A percentile compares a stretch with the other conserved stretches of the same genome.
Conservation (phyloP, 208 protist genomes). For the Crithidia fasciculata region DNA sequence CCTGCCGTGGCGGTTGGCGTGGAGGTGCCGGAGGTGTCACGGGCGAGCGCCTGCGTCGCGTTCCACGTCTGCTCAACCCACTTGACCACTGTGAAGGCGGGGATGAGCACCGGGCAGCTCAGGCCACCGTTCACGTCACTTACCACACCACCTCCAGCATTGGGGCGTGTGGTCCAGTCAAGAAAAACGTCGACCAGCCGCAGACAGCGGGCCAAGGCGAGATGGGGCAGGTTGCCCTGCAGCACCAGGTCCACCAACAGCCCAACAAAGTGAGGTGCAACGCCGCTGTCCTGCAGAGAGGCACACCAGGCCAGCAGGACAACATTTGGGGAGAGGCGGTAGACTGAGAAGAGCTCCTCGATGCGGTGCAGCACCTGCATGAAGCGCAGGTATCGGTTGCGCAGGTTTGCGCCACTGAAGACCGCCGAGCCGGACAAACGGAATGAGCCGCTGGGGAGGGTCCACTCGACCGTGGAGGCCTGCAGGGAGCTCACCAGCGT, state of each 20-base stretch:
- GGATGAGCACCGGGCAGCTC: constrained; percentile 26
- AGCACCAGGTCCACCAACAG: constrained; percentile 47
- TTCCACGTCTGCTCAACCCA: constrained; percentile 34
- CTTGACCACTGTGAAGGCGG: constrained; percentile 10
- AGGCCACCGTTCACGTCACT: neutral
- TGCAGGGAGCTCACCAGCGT: constrained; percentile 37
- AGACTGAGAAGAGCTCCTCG: constrained; percentile 31
- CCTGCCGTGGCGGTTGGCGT: constrained; percentile 32
- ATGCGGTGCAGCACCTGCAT: constrained; percentile 32
- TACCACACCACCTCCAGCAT: constrained; percentile 9
- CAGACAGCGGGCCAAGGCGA: constrained; percentile 50
- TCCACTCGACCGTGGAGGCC: constrained; percentile 39
- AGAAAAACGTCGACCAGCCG: constrained; percentile 42
- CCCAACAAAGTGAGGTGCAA: constrained; percentile 30
- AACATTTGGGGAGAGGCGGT: constrained; percentile 8
- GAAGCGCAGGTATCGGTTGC: constrained; percentile 31
- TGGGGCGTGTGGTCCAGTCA: constrained; percentile 27
- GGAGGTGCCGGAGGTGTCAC: constrained; percentile 28
- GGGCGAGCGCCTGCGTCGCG: constrained; percentile 11
- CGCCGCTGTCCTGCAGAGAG: constrained; percentile 28
- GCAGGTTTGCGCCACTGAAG: constrained; percentile 12
- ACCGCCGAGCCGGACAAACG: constrained; percentile 7
- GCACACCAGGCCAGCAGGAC: constrained; percentile 26
- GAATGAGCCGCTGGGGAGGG: constrained; percentile 3
- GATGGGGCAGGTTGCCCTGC: constrained; percentile 50